Evolutionary conservation across 805 yeast species (phyloP).

Genomic region (Trichomonascus vanleenenianus): DNA sequence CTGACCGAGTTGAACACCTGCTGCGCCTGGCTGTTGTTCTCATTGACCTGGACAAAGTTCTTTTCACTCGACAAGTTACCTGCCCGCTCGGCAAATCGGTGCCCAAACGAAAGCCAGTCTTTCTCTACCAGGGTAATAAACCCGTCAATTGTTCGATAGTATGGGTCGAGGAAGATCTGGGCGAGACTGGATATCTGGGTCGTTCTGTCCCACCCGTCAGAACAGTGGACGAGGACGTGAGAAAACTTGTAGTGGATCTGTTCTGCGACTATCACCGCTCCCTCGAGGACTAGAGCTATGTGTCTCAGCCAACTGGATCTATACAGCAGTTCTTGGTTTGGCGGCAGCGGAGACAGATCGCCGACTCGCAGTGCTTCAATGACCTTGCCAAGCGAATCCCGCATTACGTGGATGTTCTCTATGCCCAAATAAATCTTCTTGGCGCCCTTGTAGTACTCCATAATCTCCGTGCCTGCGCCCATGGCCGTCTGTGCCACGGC

Average conservation of each 20-base stretch:
- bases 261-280: constrained; percentile 70
- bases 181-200: constrained; percentile 80
- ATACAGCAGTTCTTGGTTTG: constrained; percentile 48
- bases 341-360: constrained; percentile 47
- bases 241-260: constrained; percentile 78
- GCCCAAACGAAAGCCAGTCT: constrained; percentile 95
- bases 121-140: constrained; percentile 80
- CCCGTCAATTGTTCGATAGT: constrained; percentile 79
- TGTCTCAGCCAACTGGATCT: constrained; percentile 78
- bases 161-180: constrained; percentile 85
- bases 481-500: constrained; percentile 95
- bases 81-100: constrained; percentile 73
- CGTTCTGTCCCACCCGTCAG: constrained; percentile 99
- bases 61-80: constrained; percentile 54
- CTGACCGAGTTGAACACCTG: constrained; percentile 43
- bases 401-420: constrained; percentile 92
- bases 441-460: constrained; percentile 73
- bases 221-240: constrained; percentile 83
- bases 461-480: constrained; percentile 96
- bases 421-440: constrained; percentile 76
- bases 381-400: constrained; percentile 68
- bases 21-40: constrained; percentile 32
- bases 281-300: constrained; percentile 56
- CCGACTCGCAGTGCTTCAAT: constrained; percentile 57
- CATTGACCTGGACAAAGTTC: constrained; percentile 21